Base-by-base conservation (phyloP, 176 grass and related monocot genomes). In the Microstegium vimineum region DNA sequence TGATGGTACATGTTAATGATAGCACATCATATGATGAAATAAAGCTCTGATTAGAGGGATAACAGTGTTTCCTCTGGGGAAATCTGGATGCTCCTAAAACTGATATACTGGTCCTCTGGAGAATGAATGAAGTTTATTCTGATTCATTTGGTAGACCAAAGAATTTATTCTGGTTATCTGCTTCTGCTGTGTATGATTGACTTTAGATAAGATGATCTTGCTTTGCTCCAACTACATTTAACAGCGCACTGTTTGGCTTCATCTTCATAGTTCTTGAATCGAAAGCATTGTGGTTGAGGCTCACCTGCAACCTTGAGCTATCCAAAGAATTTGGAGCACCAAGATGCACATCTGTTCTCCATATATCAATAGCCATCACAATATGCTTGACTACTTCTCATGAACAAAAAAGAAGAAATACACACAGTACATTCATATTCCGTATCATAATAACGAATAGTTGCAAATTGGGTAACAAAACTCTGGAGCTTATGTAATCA, bases 1-100 rank as follows among this genome's bases (percentile, higher is more conserved):
- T 51, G 56, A 8, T 83, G 80, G 79, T 86, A 90, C 72, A 86
- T 63, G 43, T 79, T 67, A 45, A 35, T 67, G 43, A 22, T 66
- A 79, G 66, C 35, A 73, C 28, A 71, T 40, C 30, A 47, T 86
- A 82, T 28, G 60, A 68, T 78, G 65, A 57, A 77, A 89, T 79
- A 79, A 86, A 78, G 31, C 74, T 83, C 22, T 73, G 49, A 47
- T 77, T 34, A 26, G 43, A 51, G 71, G 2, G 1, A 73, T 40
- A 78, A 61, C 49, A 82, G n/a, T 6, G 15, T 36, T 14, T 28
- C 66, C 33, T 43, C 43, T 69, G n/a, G n/a, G n/a, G 72, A 66
- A 82, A 57, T 66, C 43, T 73, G 43, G 73, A 57, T 73, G 59
- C 59, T 69, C 46, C 65, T 34, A 30, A 81, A 69, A 40, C 33